Base-by-base conservation (phyloP, 768 basidiomycete species). In the Lactarius indigo region DNA sequence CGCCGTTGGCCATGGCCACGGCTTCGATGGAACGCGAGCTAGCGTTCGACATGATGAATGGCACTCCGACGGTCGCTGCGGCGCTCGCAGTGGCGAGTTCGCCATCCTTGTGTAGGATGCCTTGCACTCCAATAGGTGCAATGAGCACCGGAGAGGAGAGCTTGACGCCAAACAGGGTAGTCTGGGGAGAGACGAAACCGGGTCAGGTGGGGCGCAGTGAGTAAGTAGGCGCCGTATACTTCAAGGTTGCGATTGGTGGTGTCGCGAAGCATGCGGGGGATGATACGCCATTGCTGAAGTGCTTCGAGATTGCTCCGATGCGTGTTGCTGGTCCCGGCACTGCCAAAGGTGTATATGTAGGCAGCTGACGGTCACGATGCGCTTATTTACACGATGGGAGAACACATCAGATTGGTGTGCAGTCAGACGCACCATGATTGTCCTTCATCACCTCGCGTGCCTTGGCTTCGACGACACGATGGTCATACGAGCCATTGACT, bases 211-310 rank as follows among this genome's bases (percentile, higher is more conserved):
- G 64, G 10, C 15, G 59, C 58, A 23, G 50, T 2, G 52, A 17
- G 39, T n/a, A 9, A n/a, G 23, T 26, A 26, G 20, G 20, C 56
- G 2, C 28, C 23, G 65, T 79, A 59, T 71, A 88, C 91, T 70
- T 88, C 83, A 35, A 94, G 73, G 57, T 74, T 84, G 26, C 90
- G 83, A 23, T 76, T 74, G 5, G 85, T 85, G 0, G 83, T 83
- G 68, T 87, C 79, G 23, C 85, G 80, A 37, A 93, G 82, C 90
- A 92, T 91, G 7, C 88, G 84, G 2, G 92, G 92, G n/a, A 94
- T 79, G 73, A 96, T 89, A 41, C 83, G 84, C 80, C 83, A 93
- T 63, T 80, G 85, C 28, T 85, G 79, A 62, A 94, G 81, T 2
- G 85, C 87, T 47, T 77, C 81, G 39, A 80, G 80, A 72, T 96